Percentiles rank a stretch among this genome's conserved stretches.
Conservation (phyloP, 345 rosid genomes). For the Brassica nigra region DNA sequence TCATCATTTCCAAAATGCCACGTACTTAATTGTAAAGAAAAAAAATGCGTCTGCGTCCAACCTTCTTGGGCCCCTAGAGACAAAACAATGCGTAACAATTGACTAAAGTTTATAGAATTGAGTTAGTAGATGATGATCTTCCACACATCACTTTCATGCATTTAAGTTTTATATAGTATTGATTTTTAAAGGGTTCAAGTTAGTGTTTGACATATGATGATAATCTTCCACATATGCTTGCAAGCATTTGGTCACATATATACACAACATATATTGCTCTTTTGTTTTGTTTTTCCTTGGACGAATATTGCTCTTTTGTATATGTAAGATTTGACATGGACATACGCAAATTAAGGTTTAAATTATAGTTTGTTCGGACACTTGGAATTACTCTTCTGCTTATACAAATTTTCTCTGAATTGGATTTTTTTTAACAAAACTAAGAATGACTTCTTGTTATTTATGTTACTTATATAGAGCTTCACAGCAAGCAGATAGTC, state of each 20-base stretch:
- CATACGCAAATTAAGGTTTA: background rate
- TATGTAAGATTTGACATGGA: background rate
- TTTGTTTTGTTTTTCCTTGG: no score
- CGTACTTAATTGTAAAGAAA: background rate
- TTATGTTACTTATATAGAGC: background rate
- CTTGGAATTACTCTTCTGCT: background rate
- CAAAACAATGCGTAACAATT: background rate
- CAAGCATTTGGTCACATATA: background rate
- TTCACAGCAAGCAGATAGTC: conserved; percentile 15
- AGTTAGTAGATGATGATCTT: background rate
- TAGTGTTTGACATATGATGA: background rate
- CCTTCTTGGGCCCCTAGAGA: background rate
- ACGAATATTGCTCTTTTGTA: no score
- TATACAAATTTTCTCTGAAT: background rate
- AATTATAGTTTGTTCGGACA: background rate
- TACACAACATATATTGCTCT: background rate
- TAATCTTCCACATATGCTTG: background rate
- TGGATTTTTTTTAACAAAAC: background rate
- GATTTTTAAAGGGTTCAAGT: background rate
- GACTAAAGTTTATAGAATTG: background rate
- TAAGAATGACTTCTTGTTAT: background rate
- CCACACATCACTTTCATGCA: background rate
- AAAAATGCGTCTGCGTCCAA: background rate
- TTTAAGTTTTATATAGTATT: background rate
- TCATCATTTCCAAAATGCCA: background rate